Base-by-base conservation (phyloP, 2,329 filamentous ascomycete genomes). In the Paracoccidioides lutzii region DNA sequence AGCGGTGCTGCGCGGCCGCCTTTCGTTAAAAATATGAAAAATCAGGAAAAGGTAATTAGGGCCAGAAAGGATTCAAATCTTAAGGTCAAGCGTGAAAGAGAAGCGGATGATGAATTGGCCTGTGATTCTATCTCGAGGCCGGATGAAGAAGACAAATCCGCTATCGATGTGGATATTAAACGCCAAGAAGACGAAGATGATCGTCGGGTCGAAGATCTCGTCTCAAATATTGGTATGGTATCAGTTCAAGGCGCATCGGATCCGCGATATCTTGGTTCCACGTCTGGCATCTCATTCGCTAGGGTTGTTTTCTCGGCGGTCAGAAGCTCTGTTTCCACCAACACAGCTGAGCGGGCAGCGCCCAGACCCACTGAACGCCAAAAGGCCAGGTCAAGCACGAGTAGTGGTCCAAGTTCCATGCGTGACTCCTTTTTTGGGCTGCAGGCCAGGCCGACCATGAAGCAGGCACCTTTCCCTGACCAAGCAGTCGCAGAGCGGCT, bases 381-480 rank as follows among this genome's bases (percentile, higher is more conserved):
- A 77, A 70, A 60, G 72, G 33, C 7, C 28, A 43, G 28, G 7
- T 15, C 41, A 30, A 50, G 30, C 5, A 28, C 40, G n/a, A 40
- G 33, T 10, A 35, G 78, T 40, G 77, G 79, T 42, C 85, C 83
- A 41, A 89, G 88, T 15, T 89, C 87, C 10, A 93, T 95, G 85
- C 81, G 90, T 57, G 91, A 97, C 71, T 95, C 90, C 0, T 96
- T 96, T 76, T 97, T 97, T 66, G 91, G 91, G n/a, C 75, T 97
- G 46, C 90, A 96, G 63, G 94, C 88, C 2, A 90, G 87, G 63
- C 89, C 90, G 1, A 89, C 84, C 14, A 93, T 96, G 66, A 84
- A 87, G 59, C 87, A 87, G 46, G 90, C 90, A 0, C 78, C 83
- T 0, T 96, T 97, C 63, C 93, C 93, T 0, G 82, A 87, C 59